These are phyloP conservation scores for Penicillium bialowiezense DNA, from an alignment of 495 filamentous ascomycete species.

Conservation along the genomic window DNA sequence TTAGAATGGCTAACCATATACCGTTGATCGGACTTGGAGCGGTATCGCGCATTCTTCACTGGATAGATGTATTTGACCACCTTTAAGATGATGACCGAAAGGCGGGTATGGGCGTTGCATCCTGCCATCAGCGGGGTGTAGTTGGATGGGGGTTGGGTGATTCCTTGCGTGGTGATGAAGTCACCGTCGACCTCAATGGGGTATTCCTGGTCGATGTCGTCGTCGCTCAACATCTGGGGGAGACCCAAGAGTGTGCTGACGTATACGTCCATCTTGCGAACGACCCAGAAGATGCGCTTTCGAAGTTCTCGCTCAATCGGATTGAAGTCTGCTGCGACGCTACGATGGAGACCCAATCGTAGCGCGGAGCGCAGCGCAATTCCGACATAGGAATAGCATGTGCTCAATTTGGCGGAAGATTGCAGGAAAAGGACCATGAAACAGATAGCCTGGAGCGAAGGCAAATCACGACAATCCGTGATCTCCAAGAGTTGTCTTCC, in stretches of 20 bases:
- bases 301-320: slow-evolving; percentile 83
- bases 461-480: slow-evolving; percentile 85
- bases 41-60: slow-evolving; percentile 61
- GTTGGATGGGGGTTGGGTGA: slow-evolving; percentile 72
- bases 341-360: slow-evolving; percentile 84
- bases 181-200: slow-evolving; percentile 88
- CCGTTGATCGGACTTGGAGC: slow-evolving; percentile 52
- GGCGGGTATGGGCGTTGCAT: slow-evolving; percentile 77
- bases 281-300: slow-evolving; percentile 84
- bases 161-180: slow-evolving; percentile 75
- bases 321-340: slow-evolving; percentile 69
- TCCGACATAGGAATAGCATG: slow-evolving; percentile 90
- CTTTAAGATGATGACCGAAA: slow-evolving; percentile 78
- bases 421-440: slow-evolving; percentile 95
- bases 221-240: slow-evolving; percentile 76
- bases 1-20: slow-evolving; percentile 87
- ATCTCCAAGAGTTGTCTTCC: slow-evolving; percentile 82
- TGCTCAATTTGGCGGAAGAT: slow-evolving; percentile 84
- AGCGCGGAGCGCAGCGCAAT: slow-evolving; percentile 83
- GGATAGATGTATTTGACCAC: slow-evolving; percentile 90
- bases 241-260: slow-evolving; percentile 86
- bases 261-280: slow-evolving; percentile 92
- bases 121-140: slow-evolving; percentile 72
- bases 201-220: slow-evolving; percentile 89
- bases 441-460: slow-evolving; percentile 78